Conservation (phyloP, 2,329 filamentous ascomycete species). For the Ophiostoma ulmi region DNA sequence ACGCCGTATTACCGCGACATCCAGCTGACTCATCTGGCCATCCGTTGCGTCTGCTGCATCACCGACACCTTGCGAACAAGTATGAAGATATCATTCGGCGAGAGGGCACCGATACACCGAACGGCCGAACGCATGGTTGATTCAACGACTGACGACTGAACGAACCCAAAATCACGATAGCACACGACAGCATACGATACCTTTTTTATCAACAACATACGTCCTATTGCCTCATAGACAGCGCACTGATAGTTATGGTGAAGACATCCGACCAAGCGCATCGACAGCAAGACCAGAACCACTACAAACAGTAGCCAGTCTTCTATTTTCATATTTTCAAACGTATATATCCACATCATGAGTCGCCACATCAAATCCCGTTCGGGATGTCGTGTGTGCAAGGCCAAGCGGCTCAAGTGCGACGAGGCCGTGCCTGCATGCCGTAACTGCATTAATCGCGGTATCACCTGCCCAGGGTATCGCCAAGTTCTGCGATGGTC, state of each 20-base stretch:
- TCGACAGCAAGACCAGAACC: background rate
- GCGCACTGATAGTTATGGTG: background rate
- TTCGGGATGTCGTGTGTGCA: constrained; percentile 27
- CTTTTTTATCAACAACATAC: background rate
- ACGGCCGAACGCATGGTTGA: constrained; percentile 8
- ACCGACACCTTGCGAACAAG: background rate
- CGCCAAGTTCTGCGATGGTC: constrained; percentile 39
- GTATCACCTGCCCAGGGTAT: constrained; percentile 33
- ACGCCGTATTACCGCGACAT: background rate
- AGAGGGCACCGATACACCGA: background rate
- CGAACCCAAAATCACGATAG: background rate
- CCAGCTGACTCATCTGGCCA: background rate
- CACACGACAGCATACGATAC: background rate
- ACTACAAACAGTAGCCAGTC: background rate
- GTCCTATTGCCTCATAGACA: background rate
- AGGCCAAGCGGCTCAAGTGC: constrained; percentile 33
- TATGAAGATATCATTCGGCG: constrained; percentile 2
- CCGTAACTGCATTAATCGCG: constrained; percentile 32
- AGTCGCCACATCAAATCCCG: constrained; percentile 27
- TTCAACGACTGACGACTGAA: constrained; percentile 11
- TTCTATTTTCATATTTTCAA: too few species aligned
- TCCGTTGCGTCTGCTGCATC: background rate
- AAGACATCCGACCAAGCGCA: background rate
- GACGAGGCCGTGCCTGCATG: constrained; percentile 34
- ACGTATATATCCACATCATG: constrained; percentile 15